phyloP scores from a whole-genome alignment of 768 basidiomycete genomes.

The Suillus weaverae region DNA sequence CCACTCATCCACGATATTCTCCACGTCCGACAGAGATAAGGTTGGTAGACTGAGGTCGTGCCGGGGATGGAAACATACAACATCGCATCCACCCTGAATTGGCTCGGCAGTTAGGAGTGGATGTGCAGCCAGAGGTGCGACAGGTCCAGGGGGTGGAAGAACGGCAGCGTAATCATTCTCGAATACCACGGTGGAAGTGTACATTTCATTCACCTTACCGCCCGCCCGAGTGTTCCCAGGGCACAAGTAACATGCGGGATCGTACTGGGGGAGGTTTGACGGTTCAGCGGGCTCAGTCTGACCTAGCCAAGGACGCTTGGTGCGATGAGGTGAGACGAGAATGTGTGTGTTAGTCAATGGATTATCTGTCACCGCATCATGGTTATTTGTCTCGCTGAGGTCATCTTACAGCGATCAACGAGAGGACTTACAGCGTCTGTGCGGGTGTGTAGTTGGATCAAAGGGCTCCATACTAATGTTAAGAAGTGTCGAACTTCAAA shows the following conservation, averaged over 20 bases:
- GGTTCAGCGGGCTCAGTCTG: conserved; percentile 71
- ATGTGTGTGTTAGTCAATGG: conserved; percentile 76
- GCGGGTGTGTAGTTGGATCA: conserved; percentile 63
- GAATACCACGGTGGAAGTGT: conserved; percentile 68
- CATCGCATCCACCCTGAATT: conserved; percentile 83
- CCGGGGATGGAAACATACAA: conserved; percentile 81
- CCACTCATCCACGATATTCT: conserved; percentile 73
- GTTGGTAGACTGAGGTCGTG: conserved; percentile 85
- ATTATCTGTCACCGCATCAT: conserved; percentile 53
- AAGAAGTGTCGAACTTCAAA: neutral
- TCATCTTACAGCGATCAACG: conserved; percentile 8
- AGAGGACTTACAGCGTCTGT: conserved; percentile 60
- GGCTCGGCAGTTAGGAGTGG: conserved; percentile 66
- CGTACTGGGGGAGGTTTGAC: conserved; percentile 57
- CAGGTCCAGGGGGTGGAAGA: conserved; percentile 60
- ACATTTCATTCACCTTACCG: conserved; percentile 67
- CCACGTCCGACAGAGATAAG: conserved; percentile 57
- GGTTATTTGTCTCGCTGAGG: neutral
- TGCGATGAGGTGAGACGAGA: conserved; percentile 88
- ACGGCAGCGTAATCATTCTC: conserved; percentile 85
- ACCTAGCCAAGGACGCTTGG: conserved; percentile 88
- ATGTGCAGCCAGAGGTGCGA: conserved; percentile 50
- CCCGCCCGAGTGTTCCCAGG: conserved; percentile 78
- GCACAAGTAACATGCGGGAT: conserved; percentile 81
- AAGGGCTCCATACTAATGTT: conserved; percentile 40